phyloP scores from a whole-genome alignment of 2,329 filamentous ascomycete species.

The Gyromitra esculenta region DNA sequence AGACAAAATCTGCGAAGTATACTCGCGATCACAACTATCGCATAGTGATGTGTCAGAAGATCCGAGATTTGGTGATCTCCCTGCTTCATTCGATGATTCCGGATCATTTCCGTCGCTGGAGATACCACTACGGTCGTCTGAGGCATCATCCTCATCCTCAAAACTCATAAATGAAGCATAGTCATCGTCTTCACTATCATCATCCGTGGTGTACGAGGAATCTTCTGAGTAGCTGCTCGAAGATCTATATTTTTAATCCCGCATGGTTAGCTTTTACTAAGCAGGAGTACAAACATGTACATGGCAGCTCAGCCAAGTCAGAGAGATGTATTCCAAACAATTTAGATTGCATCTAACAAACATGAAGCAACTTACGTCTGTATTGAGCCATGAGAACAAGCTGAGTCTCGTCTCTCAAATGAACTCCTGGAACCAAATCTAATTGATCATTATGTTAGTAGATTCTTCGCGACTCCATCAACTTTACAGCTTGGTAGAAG shows the following conservation, averaged over 20 bases:
- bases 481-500: conserved; percentile 1
- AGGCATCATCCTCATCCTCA: conserved; percentile 3
- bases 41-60: conserved; percentile 8
- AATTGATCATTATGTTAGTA: conserved; percentile 8
- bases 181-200: conserved; percentile 13
- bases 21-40: conserved; percentile 11
- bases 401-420: conserved; percentile 18
- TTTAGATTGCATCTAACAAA: not conserved
- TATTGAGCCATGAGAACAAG: conserved; percentile 18
- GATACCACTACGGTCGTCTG: not conserved
- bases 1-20: conserved; percentile 6
- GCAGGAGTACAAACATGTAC: not conserved
- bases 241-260: conserved; percentile 22
- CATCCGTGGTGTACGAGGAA: conserved; percentile 4
- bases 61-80: conserved; percentile 18
- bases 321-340: not conserved
- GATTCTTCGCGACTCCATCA: not conserved
- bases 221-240: conserved; percentile 4
- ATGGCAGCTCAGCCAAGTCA: not conserved
- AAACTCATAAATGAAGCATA: conserved; percentile 25
- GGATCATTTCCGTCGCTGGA: not conserved
- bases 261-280: conserved; percentile 3
- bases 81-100: not conserved
- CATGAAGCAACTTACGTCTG: conserved; percentile 15
- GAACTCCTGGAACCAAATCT: conserved; percentile 37